These are phyloP conservation scores for Sporisorium iseilematis-ciliati DNA, from an alignment of 1,284 basidiomycete species.

Conservation along the genomic window DNA sequence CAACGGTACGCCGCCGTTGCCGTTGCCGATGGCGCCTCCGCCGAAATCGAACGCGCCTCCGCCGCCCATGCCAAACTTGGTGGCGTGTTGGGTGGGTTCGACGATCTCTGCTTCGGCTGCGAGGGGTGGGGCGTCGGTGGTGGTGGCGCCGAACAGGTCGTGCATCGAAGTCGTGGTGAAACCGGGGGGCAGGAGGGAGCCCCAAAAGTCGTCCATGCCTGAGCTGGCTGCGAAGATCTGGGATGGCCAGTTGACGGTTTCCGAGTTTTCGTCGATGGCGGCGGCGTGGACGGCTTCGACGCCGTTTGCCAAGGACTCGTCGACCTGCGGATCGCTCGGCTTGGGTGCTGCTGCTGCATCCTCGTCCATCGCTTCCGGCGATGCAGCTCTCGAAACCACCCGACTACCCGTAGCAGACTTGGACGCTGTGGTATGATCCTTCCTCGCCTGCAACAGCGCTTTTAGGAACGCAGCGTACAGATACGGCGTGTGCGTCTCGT, in stretches of 20 bases:
- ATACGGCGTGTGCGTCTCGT: conserved; percentile 64
- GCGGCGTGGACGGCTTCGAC: neutral
- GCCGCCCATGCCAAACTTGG: conserved; percentile 57
- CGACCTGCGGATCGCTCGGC: neutral
- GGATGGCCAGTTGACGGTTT: conserved; percentile 38
- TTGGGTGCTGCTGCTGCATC: conserved; percentile 15
- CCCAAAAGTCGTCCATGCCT: conserved; percentile 60
- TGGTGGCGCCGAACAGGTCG: conserved; percentile 42
- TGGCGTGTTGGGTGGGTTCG: conserved; percentile 22
- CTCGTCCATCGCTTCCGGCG: conserved; percentile 27
- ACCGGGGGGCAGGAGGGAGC: conserved; percentile 57
- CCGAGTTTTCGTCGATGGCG: conserved; percentile 10
- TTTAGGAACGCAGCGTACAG: conserved; percentile 65
- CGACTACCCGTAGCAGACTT: conserved; percentile 45
- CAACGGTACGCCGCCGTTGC: conserved; percentile 45
- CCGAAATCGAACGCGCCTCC: conserved; percentile 51
- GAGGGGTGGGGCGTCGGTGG: conserved; percentile 11
- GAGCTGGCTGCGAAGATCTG: conserved; percentile 38
- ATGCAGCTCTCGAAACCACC: conserved; percentile 39
- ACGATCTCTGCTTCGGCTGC: conserved; percentile 17
- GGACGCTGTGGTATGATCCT: conserved; percentile 49
- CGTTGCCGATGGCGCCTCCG: conserved; percentile 50
- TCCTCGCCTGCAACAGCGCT: conserved; percentile 60
- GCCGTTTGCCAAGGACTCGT: neutral
- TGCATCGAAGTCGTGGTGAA: conserved; percentile 52